Base-by-base conservation (phyloP, 106 monocot species). In the Ottelia alismoides region DNA sequence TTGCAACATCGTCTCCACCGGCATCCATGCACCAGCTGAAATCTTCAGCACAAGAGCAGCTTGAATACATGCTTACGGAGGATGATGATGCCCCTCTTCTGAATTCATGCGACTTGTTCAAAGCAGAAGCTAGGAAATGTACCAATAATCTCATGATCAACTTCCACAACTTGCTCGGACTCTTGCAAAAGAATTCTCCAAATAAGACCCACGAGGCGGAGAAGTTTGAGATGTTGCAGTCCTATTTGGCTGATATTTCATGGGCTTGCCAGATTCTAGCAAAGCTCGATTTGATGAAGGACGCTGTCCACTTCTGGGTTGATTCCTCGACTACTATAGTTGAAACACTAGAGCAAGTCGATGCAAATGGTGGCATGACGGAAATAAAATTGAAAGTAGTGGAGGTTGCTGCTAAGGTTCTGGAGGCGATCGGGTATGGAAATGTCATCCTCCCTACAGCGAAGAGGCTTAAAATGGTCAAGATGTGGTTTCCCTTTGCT, bases 41-140 rank as follows among this genome's bases (percentile, higher is more conserved):
- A 51, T 69, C 58, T 2, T 76, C 82, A 46, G 74, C 69, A 14
- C 92, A 87, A 40, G 92, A 92, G 25, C 92, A 92, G 70, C 67
- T 92, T 6, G 86, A 92, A 30, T 87, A 92, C 50, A 63, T 92
- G 70, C 70, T 92, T 25, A 83, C 86, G 0, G 92, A 92, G 30
- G 92, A 92, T 60, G 92, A 92, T 46, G 92, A 92, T 55, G 56
- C 72, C n/a, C 86, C 87, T n/a, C 58, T 87, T 31, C 30, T 86
- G 27, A 47, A 48, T 17, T 31, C 56, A 9, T 63, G 72, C 3
- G 53, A 85, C 28, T 57, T 40, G 11, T 18, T 57, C 11, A 85
- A 69, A 45, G 51, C 44, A 1, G 61, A 73, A 69, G 76, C 82
- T 20, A 82, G 60, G 54, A 65, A 66, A 47, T 85, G 78, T 18